Evolutionary conservation across 441 rosid species (phyloP).

Genomic region (Erodium texanum): DNA sequence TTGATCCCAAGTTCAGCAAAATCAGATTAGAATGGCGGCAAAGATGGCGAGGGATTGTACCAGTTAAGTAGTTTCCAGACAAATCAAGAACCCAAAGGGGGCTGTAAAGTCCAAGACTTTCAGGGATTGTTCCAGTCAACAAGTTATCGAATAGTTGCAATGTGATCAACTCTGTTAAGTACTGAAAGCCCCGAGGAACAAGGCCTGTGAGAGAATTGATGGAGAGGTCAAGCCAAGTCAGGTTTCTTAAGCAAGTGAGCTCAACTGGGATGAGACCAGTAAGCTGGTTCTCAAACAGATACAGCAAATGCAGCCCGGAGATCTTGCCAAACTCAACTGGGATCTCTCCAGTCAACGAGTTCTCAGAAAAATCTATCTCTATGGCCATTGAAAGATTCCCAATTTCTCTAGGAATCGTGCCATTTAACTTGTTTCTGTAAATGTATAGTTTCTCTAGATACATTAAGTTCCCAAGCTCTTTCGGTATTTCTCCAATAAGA

Average conservation of each 20-base stretch:
- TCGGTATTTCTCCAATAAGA: conserved; percentile 60
- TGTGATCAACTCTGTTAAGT: conserved; percentile 52
- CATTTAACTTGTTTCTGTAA: conserved; percentile 72
- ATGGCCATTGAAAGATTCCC: conserved; percentile 60
- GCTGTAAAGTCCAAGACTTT: conserved; percentile 58
- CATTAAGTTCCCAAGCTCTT: conserved; percentile 65
- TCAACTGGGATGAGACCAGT: conserved; percentile 72
- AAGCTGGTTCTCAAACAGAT: conserved; percentile 80
- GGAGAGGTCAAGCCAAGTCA: conserved; percentile 78
- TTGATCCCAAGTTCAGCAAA: conserved; percentile 62
- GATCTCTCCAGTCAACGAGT: conserved; percentile 57
- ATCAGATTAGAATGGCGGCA: conserved; percentile 57
- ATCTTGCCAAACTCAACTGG: conserved; percentile 65
- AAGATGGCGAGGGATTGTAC: conserved; percentile 69
- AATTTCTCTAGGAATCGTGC: conserved; percentile 71
- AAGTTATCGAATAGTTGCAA: conserved; percentile 77
- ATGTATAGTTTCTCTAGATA: conserved; percentile 63
- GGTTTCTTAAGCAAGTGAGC: conserved; percentile 57
- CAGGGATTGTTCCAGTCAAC: conserved; percentile 66
- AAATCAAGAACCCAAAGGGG: conserved; percentile 84
- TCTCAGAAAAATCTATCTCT: conserved; percentile 90
- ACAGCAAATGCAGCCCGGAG: conserved; percentile 48
- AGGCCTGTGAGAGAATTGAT: conserved; percentile 75
- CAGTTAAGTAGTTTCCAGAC: conserved; percentile 60
- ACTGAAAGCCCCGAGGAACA: conserved; percentile 63